Evolutionary conservation across 306 rosid species (phyloP), one percentile per base, ranked within the genome.

Genomic region (Pyrus communis): DNA sequence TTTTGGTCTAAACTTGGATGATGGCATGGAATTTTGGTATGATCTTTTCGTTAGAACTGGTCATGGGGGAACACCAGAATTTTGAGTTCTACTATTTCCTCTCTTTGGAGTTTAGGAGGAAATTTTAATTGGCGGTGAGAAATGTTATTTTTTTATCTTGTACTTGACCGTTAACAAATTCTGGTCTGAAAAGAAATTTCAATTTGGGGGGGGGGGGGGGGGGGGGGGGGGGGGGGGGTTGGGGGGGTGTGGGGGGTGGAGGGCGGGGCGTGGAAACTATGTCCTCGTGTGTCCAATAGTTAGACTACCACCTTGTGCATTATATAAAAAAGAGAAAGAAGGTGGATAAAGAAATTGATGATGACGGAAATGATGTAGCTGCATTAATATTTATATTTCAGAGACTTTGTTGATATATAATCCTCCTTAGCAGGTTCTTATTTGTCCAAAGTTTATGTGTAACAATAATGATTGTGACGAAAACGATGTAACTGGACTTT

Each of bases 11-110:
- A 76, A 57, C 70, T 57, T 81, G 23, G 90, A 84, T 9, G 92
- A 95, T 7, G 87, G 83, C 77, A 89, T 90, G 97, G 93, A 89
- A 43, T 95, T 95, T 78, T 95, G 98, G 98, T 92, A 81, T 75
- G 86, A 87, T 43, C 75, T 95, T 61, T 88, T 92, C 81, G 69
- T 85, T 60, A 86, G 74, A 82, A 79, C 95, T 9, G 88, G 78
- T 13, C 15, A 75, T 30, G 78, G 75, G 35, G 95, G 87, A 15
- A 69, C 89, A 57, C 76, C 78, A 7, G 88, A 84, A 42, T 86
- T 88, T 77, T 95, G 82, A 89, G 30, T 61, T 25, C 28, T 62
- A 59, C 30, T 5, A 22, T 22, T 9, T 25, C 13, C 30, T 58
- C 63, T 58, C 63, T 58, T 58, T 58, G 60, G 60, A 55, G 25